A percentile compares a stretch with the other conserved stretches of the same genome.
Conservation (phyloP, 1,139 yeast species). For the Komagataea norvegica region DNA sequence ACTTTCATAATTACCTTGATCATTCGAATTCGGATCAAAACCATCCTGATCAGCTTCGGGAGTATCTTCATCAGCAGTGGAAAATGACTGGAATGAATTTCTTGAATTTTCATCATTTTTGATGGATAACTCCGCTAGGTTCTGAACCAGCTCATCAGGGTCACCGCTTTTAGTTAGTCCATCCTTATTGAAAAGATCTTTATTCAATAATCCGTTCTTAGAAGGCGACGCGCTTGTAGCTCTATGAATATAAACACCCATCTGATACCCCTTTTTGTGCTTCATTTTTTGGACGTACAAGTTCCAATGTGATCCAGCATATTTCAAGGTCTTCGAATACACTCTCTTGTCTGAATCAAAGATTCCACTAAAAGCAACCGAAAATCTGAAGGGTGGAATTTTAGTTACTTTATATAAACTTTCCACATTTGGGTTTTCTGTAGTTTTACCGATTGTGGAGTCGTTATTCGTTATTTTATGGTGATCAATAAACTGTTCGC, state of each 20-base stretch:
- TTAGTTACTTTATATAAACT: conserved; percentile 33
- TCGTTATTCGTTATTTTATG: conserved; percentile 17
- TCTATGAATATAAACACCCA: conserved; percentile 51
- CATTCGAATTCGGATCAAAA: too few relatives aligned
- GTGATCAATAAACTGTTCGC: conserved; percentile 18
- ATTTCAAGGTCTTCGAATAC: conserved; percentile 49
- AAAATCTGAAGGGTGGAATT: conserved; percentile 49
- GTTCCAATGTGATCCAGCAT: conserved; percentile 56
- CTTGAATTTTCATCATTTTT: background rate
- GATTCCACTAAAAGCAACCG: conserved; percentile 45
- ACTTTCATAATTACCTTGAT: conserved; percentile 7
- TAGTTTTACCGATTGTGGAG: conserved; percentile 18
- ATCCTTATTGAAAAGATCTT: conserved; percentile 28
- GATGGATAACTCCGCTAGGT: conserved; percentile 4
- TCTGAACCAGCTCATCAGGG: conserved; percentile 3
- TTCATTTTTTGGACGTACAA: conserved; percentile 45
- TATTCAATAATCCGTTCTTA: conserved; percentile 32
- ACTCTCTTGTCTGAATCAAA: conserved; percentile 42
- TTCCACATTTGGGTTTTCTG: conserved; percentile 17
- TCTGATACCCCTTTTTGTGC: conserved; percentile 39
- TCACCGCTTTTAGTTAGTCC: background rate
- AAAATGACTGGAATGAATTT: conserved; percentile 6
- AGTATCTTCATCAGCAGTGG: conserved; percentile 11
- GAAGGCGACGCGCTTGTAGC: conserved; percentile 36
- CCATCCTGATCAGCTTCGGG: conserved; percentile 14